Evolutionary conservation across 1,284 basidiomycete species (phyloP), one percentile per base, ranked within the genome.

Genomic region (Meripilus lineatus): DNA sequence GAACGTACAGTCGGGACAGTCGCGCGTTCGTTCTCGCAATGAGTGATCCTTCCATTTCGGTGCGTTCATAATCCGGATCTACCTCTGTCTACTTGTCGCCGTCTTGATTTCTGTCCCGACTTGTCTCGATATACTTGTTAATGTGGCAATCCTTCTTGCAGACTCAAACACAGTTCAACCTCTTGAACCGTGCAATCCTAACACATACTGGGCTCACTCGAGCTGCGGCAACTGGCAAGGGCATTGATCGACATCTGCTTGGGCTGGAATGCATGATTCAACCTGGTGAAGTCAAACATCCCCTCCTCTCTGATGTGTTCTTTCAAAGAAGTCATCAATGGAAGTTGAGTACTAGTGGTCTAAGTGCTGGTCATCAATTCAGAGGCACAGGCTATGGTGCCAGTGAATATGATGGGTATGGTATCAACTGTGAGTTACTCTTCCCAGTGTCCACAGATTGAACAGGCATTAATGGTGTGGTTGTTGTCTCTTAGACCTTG

Each of bases 301-400:
- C 65, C 1, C 63, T 95, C 3, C 88, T 95, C 54, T 77, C 88
- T 11, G 93, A 98, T 65, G 72, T 79, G 32, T 61, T 93, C 14
- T 96, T 93, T 63, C 66, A 70, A 33, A 75, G 77, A 53, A 92
- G 88, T 56, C 79, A 89, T 58, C 78, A 81, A 48, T 98, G 94
- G 94, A 89, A 87, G 58, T 70, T 98, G 40, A 93, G 89, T 56
- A 97, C 95, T 5, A 94, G 90, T 65, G 93, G 89, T 3, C 63
- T 98, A 53, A 92, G 85, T 62, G 84, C 88, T 17, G 94, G 94
- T 1, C 75, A 85, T 56, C 73, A 87, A 40, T 97, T 98, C 68
- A 80, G 82, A 41, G 95, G 94, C 1, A 97, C 93, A 5, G 94
- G 93, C 70, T 85, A 94, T 63, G 90, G 92, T 7, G 68, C 90